Evolutionary conservation across 495 filamentous ascomycete genomes (phyloP).

Genomic region (Cudoniella acicularis): DNA sequence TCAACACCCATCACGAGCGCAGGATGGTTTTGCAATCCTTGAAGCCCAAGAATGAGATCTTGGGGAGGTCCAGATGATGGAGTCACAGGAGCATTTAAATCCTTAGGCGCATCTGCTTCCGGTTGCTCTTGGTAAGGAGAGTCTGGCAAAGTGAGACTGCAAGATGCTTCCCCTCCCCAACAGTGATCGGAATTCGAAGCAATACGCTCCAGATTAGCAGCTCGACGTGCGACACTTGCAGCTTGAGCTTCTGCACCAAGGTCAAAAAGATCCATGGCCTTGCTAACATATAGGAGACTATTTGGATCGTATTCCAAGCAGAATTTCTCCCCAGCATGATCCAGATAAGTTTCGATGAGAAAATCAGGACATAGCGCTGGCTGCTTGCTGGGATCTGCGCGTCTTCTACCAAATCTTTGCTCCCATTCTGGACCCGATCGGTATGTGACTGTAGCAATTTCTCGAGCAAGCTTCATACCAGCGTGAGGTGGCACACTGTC

Average conservation of each 20-base stretch:
- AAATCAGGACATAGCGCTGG: constrained; percentile 96
- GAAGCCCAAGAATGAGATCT: constrained; percentile 76
- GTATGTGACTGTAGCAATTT: constrained; percentile 98
- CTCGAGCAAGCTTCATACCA: constrained; percentile 95
- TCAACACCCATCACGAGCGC: constrained; percentile 90
- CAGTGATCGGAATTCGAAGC: background rate
- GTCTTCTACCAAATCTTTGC: constrained; percentile 81
- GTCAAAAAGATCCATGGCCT: constrained; percentile 99
- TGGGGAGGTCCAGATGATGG: constrained; percentile 47
- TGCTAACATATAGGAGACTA: constrained; percentile 92
- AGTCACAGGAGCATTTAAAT: constrained; percentile 16
- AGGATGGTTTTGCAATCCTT: constrained; percentile 66
- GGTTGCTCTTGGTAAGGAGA: constrained; percentile 80
- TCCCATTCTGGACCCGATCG: constrained; percentile 98
- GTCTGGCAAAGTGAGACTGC: constrained; percentile 81
- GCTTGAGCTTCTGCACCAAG: constrained; percentile 66
- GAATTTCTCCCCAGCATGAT: constrained; percentile 98
- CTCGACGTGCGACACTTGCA: constrained; percentile 36
- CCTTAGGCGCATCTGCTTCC: constrained; percentile 24
- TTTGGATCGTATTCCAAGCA: constrained; percentile 98
- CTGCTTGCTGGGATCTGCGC: constrained; percentile 80
- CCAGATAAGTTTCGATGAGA: constrained; percentile 95
- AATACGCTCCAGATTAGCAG: constrained; percentile 27
- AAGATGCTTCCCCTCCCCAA: constrained; percentile 43
- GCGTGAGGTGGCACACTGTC: constrained; percentile 82